These are phyloP conservation scores for Digitaria exilis DNA, from an alignment of 202 grass and related monocot genomes.

Conservation along the genomic window DNA sequence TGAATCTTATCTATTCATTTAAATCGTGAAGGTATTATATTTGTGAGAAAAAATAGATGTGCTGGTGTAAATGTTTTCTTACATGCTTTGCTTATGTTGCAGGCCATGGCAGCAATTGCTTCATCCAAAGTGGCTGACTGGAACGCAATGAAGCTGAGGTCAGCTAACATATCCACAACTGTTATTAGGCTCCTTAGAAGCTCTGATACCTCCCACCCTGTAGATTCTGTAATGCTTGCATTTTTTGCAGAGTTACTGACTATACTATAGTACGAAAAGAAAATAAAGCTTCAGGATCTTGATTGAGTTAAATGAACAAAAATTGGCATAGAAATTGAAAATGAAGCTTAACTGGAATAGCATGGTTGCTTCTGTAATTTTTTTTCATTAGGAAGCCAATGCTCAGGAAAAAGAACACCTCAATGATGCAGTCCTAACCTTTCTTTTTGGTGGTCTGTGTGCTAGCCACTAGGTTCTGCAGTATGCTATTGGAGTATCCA, in stretches of 20 bases:
- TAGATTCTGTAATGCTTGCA: neutral
- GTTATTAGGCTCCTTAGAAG: neutral
- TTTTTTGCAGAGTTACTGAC: neutral
- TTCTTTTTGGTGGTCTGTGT: neutral
- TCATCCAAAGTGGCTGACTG: conserved; percentile 90
- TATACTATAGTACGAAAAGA: neutral
- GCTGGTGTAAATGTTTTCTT: conserved; percentile 17
- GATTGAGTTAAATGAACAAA: neutral
- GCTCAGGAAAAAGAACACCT: neutral
- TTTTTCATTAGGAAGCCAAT: neutral
- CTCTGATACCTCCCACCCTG: neutral
- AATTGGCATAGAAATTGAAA: neutral
- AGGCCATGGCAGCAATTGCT: conserved; percentile 99
- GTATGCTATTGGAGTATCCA: neutral
- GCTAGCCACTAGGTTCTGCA: neutral
- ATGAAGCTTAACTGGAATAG: neutral
- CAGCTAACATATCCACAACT: conserved; percentile 24
- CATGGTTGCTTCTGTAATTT: neutral
- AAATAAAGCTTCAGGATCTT: neutral
- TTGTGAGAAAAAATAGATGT: conserved; percentile 2
- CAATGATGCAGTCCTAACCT: neutral
- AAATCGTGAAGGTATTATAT: neutral
- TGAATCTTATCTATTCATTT: neutral
- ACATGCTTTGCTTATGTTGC: conserved; percentile 33
- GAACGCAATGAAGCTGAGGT: conserved; percentile 90